Conservation (phyloP, 495 filamentous ascomycete genomes). For the Tuber brumale region DNA sequence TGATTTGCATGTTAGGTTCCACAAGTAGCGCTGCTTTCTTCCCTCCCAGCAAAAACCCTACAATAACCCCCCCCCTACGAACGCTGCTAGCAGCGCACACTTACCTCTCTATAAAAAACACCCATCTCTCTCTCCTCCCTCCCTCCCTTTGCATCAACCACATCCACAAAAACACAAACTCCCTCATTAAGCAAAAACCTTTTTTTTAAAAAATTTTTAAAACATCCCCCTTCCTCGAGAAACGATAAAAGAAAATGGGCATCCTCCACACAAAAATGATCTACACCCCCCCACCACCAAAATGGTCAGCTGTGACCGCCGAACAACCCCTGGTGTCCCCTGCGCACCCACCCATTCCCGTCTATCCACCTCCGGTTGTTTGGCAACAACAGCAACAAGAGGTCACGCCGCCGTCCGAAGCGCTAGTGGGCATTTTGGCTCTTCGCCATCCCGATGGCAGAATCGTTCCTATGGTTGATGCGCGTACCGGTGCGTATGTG, state of each 20-base stretch:
- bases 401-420: not conserved
- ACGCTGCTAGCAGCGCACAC: not conserved
- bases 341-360: not conserved
- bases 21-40: too few species aligned
- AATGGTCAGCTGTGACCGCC: not conserved
- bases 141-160: not conserved
- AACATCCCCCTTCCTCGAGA: too few species aligned
- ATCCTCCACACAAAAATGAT: not conserved
- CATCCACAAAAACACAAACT: not conserved
- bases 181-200: too few species aligned
- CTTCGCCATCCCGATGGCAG: constrained; percentile 14
- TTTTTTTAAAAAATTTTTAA: too few species aligned
- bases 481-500: constrained; percentile 14
- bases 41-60: not conserved
- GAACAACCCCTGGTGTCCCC: not conserved
- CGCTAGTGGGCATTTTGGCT: not conserved
- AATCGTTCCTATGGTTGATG: constrained; percentile 19
- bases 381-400: not conserved
- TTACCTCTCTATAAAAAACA: not conserved
- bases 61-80: too few species aligned
- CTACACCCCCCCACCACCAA: not conserved
- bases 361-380: not conserved
- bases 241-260: not conserved
- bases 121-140: not conserved
- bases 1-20: too few species aligned